Evolutionary conservation across 2,329 filamentous ascomycete species (phyloP).

Genomic region (Knoxdaviesia capensis): DNA sequence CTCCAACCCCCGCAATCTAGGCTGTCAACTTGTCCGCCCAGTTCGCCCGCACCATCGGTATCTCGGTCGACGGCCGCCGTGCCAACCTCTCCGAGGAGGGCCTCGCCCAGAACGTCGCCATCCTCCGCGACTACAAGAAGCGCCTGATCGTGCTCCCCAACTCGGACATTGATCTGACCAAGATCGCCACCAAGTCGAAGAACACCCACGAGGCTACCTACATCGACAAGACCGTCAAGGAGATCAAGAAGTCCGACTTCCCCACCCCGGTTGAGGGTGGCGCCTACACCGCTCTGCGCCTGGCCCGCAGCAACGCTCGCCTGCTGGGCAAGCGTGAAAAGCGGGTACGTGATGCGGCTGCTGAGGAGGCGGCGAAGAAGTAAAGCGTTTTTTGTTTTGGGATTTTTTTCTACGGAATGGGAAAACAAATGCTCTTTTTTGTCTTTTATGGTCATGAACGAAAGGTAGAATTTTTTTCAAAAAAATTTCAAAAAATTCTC

Average conservation of each 20-base stretch:
- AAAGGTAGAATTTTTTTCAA: no score
- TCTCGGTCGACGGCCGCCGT: slow-evolving; percentile 88
- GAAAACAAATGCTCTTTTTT: neutral
- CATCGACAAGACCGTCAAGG: slow-evolving; percentile 47
- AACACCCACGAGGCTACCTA: slow-evolving; percentile 43
- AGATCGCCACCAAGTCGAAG: slow-evolving; percentile 32
- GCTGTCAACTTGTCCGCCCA: slow-evolving; percentile 91
- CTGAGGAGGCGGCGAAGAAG: slow-evolving; percentile 74
- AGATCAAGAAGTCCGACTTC: slow-evolving; percentile 68
- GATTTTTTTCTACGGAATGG: slow-evolving; percentile 3
- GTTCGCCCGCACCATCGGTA: slow-evolving; percentile 88
- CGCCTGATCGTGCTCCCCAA: slow-evolving; percentile 94
- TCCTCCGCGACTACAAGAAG: slow-evolving; percentile 93
- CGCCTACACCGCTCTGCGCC: slow-evolving; percentile 73
- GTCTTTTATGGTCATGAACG: neutral
- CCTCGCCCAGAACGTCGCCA: slow-evolving; percentile 83
- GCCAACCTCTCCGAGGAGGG: slow-evolving; percentile 95
- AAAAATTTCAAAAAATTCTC: no score
- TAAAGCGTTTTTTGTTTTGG: slow-evolving; percentile 23
- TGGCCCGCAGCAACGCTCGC: slow-evolving; percentile 66
- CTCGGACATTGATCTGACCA: slow-evolving; percentile 52
- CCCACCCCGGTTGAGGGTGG: slow-evolving; percentile 57
- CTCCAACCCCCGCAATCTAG: slow-evolving; percentile 20
- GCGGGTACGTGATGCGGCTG: slow-evolving; percentile 73
- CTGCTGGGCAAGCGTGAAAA: slow-evolving; percentile 75